These are phyloP conservation scores for Solioccasus polychromus DNA, from an alignment of 768 basidiomycete genomes.

Conservation along the genomic window DNA sequence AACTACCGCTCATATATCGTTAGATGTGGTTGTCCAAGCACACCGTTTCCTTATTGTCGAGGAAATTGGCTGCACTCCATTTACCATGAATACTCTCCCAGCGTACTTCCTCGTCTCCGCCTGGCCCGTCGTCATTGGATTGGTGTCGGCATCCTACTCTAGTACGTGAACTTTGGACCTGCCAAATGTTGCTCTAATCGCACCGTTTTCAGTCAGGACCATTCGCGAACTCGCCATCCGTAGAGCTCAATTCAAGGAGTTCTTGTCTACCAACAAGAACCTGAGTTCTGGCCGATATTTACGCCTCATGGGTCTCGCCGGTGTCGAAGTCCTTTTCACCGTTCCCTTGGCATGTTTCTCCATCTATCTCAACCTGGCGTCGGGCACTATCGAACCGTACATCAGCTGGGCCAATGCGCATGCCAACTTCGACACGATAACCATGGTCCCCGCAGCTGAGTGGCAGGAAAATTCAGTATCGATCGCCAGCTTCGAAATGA, in stretches of 20 bases:
- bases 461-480: slow-evolving; percentile 36
- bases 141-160: slow-evolving; percentile 39
- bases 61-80: slow-evolving; percentile 46
- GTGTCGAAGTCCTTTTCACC: slow-evolving; percentile 42
- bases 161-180: slow-evolving; percentile 27
- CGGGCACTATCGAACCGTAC: slow-evolving; percentile 33
- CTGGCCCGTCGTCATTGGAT: slow-evolving; percentile 42
- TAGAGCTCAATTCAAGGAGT: slow-evolving; percentile 34
- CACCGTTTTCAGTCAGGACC: slow-evolving; percentile 20
- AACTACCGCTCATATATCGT: background rate
- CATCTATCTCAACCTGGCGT: slow-evolving; percentile 33
- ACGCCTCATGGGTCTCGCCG: slow-evolving; percentile 58
- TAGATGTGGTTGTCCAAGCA: slow-evolving; percentile 51
- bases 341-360: slow-evolving; percentile 36
- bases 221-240: slow-evolving; percentile 32
- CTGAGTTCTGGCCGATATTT: slow-evolving; percentile 57
- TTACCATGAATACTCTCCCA: slow-evolving; percentile 35
- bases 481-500: slow-evolving; percentile 36
- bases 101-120: slow-evolving; percentile 34
- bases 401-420: slow-evolving; percentile 49
- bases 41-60: slow-evolving; percentile 50
- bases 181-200: background rate
- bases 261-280: slow-evolving; percentile 36
- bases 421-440: slow-evolving; percentile 36
- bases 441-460: slow-evolving; percentile 35